Percentiles rank a stretch among this genome's conserved stretches.
Evolutionary conservation across 805 yeast species (phyloP).

Genomic region (Hanseniaspora osmophila): DNA sequence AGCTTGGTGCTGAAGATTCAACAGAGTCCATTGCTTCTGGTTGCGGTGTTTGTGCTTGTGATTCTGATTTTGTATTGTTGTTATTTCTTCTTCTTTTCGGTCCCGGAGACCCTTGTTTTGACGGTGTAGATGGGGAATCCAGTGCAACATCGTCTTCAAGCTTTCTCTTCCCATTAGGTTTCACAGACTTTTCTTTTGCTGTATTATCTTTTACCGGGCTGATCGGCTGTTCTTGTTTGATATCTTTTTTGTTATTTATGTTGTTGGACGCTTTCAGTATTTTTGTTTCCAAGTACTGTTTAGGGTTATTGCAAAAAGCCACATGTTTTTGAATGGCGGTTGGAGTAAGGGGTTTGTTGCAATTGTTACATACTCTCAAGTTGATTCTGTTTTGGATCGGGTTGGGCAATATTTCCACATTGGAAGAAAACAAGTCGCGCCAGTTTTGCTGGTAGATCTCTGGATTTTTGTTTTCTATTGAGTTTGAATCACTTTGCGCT

Average conservation of each 20-base stretch:
- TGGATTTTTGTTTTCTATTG: no score
- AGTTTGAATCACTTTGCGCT: neutral
- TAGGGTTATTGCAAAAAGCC: constrained; percentile 7
- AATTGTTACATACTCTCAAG: constrained; percentile 20
- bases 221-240: neutral
- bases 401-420: constrained; percentile 9
- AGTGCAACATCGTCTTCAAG: no score
- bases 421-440: constrained; percentile 11
- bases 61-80: constrained; percentile 9
- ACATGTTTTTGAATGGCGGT: constrained; percentile 18
- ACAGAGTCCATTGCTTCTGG: constrained; percentile 5
- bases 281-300: constrained; percentile 5
- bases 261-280: constrained; percentile 2
- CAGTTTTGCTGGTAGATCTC: neutral
- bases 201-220: constrained; percentile 1
- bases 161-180: no score
- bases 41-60: constrained; percentile 10
- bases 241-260: constrained; percentile 1
- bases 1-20: neutral
- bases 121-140: no score
- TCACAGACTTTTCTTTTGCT: no score
- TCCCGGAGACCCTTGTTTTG: constrained; percentile 1
- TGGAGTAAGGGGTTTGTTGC: constrained; percentile 20
- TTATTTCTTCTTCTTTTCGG: constrained; percentile 11
- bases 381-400: constrained; percentile 11